Evolutionary conservation across 1,284 basidiomycete genomes (phyloP), one percentile per base, ranked within the genome.

Genomic region (Laetiporus sulphureus): DNA sequence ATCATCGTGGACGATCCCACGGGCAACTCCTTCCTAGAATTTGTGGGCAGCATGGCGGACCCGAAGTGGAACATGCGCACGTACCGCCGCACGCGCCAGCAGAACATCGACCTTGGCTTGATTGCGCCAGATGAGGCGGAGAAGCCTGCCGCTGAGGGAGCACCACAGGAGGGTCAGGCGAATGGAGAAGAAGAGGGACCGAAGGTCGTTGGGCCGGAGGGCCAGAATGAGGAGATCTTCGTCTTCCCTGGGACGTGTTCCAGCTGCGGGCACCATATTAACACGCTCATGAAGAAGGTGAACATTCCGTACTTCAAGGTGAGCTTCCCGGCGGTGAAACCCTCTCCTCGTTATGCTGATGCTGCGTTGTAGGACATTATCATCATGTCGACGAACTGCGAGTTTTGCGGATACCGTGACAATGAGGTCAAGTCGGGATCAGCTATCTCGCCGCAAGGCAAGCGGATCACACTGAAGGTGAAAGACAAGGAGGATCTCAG

Each of bases 301-400:
- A 83, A 83, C 56, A 98, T 99, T 52, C 96, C 96, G 0, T 95
- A 99, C 66, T 99, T 99, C 75, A 91, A 99, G 74, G 91, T 87
- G 45, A 18, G 45, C 21, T 39, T 4, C 16, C 7, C 25, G 6
- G 32, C 16, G n/a, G n/a, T n/a, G n/a, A n/a, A n/a, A 11, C 19
- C 38, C 15, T 12, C 21, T 20, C 15, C 13, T 34, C n/a, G n/a
- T 31, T 20, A 16, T 30, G 3, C 35, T 15, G 5, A 3, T 5
- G 25, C 40, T 20, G 35, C 25, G 43, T 29, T 12, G 21, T 38
- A 93, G 88, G 93, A 99, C 58, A 87, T 95, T 46, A 71, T 99
- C 49, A 94, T 99, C 66, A 99, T 99, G 95, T 96, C 94, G 20
- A 95, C 94, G 20, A 96, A 97, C 60, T 99, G 96, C 64, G 90